These are phyloP conservation scores for Sordaria brevicollis DNA, from an alignment of 495 filamentous ascomycete genomes.

Conservation along the genomic window DNA sequence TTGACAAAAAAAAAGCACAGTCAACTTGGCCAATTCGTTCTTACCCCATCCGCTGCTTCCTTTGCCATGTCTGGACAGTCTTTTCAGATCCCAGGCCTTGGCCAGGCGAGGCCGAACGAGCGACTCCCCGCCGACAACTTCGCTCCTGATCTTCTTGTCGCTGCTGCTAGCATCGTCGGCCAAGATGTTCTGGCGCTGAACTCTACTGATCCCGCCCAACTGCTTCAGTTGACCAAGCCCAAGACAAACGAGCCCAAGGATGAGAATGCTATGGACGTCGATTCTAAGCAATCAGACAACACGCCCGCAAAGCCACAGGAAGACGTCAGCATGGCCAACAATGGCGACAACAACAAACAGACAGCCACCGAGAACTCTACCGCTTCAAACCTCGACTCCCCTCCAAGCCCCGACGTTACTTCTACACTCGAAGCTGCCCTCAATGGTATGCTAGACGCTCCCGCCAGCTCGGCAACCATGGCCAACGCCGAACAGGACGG, in stretches of 20 bases:
- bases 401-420: slow-evolving; percentile 27
- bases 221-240: not conserved
- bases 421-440: slow-evolving; percentile 37
- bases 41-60: not conserved
- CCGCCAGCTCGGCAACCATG: slow-evolving; percentile 5
- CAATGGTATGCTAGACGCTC: slow-evolving; percentile 20
- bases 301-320: not conserved
- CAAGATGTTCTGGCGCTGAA: not conserved
- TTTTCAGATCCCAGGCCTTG: slow-evolving; percentile 32
- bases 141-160: slow-evolving; percentile 12
- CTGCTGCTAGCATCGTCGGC: slow-evolving; percentile 4
- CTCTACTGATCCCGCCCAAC: not conserved
- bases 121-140: slow-evolving; percentile 12
- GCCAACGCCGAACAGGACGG: slow-evolving; percentile 4
- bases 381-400: slow-evolving; percentile 4
- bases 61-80: slow-evolving; percentile 30
- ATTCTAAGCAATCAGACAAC: not conserved
- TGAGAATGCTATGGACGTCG: slow-evolving; percentile 2
- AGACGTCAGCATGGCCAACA: not conserved
- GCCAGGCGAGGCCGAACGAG: slow-evolving; percentile 19
- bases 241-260: slow-evolving; percentile 5
- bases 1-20: not conserved
- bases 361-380: not conserved
- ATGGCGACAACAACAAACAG: slow-evolving; percentile 1
- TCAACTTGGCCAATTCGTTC: slow-evolving; percentile 1